Evolutionary conservation across 768 basidiomycete species (phyloP), one percentile per base, ranked within the genome.

Genomic region (Panaeolus papilionaceus): DNA sequence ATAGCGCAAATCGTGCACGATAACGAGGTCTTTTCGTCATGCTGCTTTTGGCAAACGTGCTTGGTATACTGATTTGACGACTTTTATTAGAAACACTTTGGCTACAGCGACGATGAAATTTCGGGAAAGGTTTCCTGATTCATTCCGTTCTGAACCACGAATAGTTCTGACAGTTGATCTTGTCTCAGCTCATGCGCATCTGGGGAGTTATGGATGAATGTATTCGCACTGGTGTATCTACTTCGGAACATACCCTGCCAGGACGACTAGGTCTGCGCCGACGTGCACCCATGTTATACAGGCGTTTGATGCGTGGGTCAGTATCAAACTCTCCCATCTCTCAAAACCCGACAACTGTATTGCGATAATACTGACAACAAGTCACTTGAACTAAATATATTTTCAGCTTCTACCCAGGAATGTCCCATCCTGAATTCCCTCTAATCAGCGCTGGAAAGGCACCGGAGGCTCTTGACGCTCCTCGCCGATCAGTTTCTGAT

Each of bases 161-260:
- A 11, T 51, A 10, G 38, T 62, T 44, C 51, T 12, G 54, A 44
- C 47, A 44, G 12, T 4, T 12, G 33, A 38, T 67, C 20, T 45
- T 42, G 40, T 62, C 51, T 2, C 65, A 84, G 94, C 70, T 86
- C 65, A 82, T 89, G 84, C 86, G 87, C 33, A 95, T 96, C 61
- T 97, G 95, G 95, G 74, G 81, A 64, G 94, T 95, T 4, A 98
- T 98, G 96, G 95, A 97, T 74, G 88, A 90, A 66, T 96, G 94
- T 76, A 98, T 98, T 68, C 91, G 83, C 49, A 85, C 86, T 2
- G 96, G 96, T 20, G 95, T 98, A 9, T 90, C 93, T 2, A 85
- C 94, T 1, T 82, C 86, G 3, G 92, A 96, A 71, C 83, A 83
- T 51, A 89, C 86, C n/a, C 85, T 99, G 2, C 96, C 96, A 0